Base-by-base conservation (phyloP, 352 stramenopile genomes). In the Phytophthora colocasiae region DNA sequence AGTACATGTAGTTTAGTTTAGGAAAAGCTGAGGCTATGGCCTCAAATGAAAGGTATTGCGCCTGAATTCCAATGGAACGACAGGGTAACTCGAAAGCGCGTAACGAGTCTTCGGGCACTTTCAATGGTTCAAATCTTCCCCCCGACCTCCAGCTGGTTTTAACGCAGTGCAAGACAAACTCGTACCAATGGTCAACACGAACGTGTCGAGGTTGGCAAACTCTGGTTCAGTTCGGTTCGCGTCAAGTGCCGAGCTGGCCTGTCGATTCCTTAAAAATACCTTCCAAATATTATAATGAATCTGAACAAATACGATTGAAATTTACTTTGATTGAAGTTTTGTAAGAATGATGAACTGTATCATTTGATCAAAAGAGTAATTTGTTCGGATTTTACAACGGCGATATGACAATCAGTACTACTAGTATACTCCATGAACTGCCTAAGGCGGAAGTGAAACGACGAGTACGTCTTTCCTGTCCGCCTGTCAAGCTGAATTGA, bases 341-440 rank as follows among this genome's bases (percentile, higher is more conserved):
- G 8, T 12, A 3, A 14, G 12, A 5, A 1, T 0, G 1, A 14
- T 36, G 8, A 1, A 36, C 38, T 43, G 11, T 43, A 43, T 8
- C 7, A 43, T 22, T 3, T 10, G 38, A 43, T 43, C 1, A 6
- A 22, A 22, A 1, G 10, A 4, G 29, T 46, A n/a, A 46, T 47
- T 22, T 26, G 17, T 10, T 36, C 27, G 19, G 24, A 36, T 36
- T 36, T 36, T 36, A 4, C 27, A 6, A 32, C 4, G 27, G 8
- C 29, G 6, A 34, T 34, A 34, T 34, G 29, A 34, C 29, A 34
- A 34, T 6, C 17, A 6, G 38, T 14, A 19, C 36, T 19, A 7
- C 9, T 7, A n/a, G n/a, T n/a, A n/a, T n/a, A n/a, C 39, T 58
- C 61, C 29, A 48, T 55, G 46, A 55, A 60, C 27, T 56, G 53